Evolutionary conservation across 2,329 filamentous ascomycete genomes (phyloP), one percentile per base, ranked within the genome.

Genomic region (Trichophyton benhamiae): DNA sequence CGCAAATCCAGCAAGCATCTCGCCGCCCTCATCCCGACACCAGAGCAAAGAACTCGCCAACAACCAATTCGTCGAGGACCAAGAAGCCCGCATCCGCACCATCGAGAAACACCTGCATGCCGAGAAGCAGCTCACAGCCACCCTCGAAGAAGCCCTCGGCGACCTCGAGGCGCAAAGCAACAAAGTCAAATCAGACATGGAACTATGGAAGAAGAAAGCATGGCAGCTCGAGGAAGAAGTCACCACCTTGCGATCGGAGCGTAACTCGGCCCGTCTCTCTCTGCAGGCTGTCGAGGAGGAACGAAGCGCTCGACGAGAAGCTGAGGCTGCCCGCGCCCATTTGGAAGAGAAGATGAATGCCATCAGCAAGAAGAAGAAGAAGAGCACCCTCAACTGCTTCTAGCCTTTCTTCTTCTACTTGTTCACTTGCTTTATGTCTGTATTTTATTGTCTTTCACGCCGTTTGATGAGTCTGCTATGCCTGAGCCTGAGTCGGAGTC

Each of bases 371-470:
- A 94, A 95, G 80, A 96, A 92, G 82, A 91, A 95, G 76, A 81
- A 80, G 83, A 96, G 95, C 83, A 91, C 88, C 67, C 82, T 99
- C 75, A 97, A 96, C 79, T 99, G 94, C 82, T 99, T 99, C 80
- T 96, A 90, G 76, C 9, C 30, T 33, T 33, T 33, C 8, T 33
- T 33, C 8, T 2, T 8, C 30, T 33, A 33, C 30, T 33, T 33
- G 30, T 8, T 33, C 30, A 6, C 30, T 33, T 33, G 33, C 11
- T 36, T 38, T 9, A 38, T 38, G 33, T 38, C 33, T 38, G 33
- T 38, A 38, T 38, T 38, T 38, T 38, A 38, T 38, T 38, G 33
- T 11, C 6, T 30, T 30, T 22, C 59, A 52, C 58, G 44, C 36
- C 57, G 22, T 41, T 46, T 38, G 33, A 38, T 38, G 33, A 38